These are phyloP conservation scores for Rhodotorula mucilaginosa DNA, from an alignment of 1,284 basidiomycete genomes.

Conservation along the genomic window DNA sequence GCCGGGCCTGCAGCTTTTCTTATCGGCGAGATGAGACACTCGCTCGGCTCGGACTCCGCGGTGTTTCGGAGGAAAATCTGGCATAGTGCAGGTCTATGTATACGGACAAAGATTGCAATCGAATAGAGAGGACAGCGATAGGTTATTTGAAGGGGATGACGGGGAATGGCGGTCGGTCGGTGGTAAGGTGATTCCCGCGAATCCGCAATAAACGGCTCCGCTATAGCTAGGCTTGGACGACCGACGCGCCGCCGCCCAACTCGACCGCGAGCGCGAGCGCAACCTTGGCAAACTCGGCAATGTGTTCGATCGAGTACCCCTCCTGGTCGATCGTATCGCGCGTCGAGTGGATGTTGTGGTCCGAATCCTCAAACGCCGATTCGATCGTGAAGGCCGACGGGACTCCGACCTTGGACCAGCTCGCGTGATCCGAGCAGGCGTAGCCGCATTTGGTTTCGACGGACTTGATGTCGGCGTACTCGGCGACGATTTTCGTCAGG, in stretches of 20 bases:
- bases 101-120: no score
- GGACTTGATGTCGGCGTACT: slow-evolving; percentile 57
- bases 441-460: slow-evolving; percentile 72
- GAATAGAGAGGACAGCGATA: no score
- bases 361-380: slow-evolving; percentile 35
- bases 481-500: slow-evolving; percentile 66
- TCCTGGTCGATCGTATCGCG: slow-evolving; percentile 73
- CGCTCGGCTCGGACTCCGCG: no score
- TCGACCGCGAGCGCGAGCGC: slow-evolving; percentile 30
- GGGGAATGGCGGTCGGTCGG: no score
- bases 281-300: slow-evolving; percentile 28
- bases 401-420: slow-evolving; percentile 49
- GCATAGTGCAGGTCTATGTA: no score
- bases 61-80: no score
- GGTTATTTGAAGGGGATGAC: no score
- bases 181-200: no score
- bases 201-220: not conserved
- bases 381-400: slow-evolving; percentile 49
- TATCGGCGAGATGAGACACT: slow-evolving; percentile 1
- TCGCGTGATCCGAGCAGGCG: slow-evolving; percentile 73
- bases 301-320: slow-evolving; percentile 71
- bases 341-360: slow-evolving; percentile 64
- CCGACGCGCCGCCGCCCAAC: slow-evolving; percentile 28
- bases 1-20: no score
- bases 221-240: not conserved